These are phyloP conservation scores for Hansenula anomala DNA, from an alignment of 1,139 yeast species.

Conservation along the genomic window DNA sequence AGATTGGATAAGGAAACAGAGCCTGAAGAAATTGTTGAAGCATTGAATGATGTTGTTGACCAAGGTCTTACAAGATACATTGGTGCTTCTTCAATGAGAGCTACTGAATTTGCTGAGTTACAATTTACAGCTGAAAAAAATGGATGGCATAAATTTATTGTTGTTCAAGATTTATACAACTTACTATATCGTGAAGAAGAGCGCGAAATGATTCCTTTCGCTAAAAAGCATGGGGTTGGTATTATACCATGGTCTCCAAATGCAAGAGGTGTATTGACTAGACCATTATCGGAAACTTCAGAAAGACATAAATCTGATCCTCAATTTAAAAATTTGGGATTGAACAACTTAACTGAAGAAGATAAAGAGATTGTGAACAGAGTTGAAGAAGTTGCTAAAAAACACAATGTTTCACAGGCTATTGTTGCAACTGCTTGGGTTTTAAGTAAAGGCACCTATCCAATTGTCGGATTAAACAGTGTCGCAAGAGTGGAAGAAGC, in stretches of 20 bases:
- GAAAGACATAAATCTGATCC: conserved; percentile 15
- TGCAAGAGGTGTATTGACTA: conserved; percentile 41
- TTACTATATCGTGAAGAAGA: conserved; percentile 49
- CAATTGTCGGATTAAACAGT: conserved; percentile 45
- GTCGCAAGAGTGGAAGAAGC: conserved; percentile 42
- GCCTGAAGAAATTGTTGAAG: conserved; percentile 40
- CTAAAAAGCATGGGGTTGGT: conserved; percentile 31
- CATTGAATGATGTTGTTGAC: conserved; percentile 42
- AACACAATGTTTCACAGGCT: conserved; percentile 45
- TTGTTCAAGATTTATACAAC: conserved; percentile 48
- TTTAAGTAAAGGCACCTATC: conserved; percentile 41
- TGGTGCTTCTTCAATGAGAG: conserved; percentile 47
- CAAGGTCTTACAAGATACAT: conserved; percentile 39
- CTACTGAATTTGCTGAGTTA: conserved; percentile 39
- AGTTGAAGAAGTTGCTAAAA: conserved; percentile 47
- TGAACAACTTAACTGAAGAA: conserved; percentile 15
- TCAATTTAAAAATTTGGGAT: conserved; percentile 11
- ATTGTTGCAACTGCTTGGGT: conserved; percentile 52
- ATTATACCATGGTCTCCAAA: conserved; percentile 50
- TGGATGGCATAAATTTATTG: conserved; percentile 42
- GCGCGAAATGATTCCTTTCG: conserved; percentile 43
- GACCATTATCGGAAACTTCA: conserved; percentile 26
- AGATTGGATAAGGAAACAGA: conserved; percentile 38
- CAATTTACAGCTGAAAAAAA: conserved; percentile 40
- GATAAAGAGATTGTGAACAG: conserved; percentile 38